A percentile compares a stretch with the other conserved stretches of the same genome.
phyloP scores from a whole-genome alignment of 2,329 filamentous ascomycete genomes.

The Sporothrix curviconia region DNA sequence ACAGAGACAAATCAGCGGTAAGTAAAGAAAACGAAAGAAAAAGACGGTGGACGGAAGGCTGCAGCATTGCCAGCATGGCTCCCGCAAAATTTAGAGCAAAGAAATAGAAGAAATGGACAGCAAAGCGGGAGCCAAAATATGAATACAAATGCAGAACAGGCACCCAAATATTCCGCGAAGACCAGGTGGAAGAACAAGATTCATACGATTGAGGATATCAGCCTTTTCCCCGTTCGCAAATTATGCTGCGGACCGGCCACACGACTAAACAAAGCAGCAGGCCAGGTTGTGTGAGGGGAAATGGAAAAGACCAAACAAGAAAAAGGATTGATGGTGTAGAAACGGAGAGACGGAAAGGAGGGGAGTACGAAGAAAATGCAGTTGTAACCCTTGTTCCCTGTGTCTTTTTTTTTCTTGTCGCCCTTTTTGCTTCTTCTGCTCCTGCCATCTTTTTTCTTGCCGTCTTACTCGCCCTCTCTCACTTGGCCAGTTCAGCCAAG shows the following conservation, averaged over 20 bases:
- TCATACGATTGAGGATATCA: too few species aligned
- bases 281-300: neutral
- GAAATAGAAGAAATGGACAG: neutral
- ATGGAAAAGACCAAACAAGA: too few species aligned
- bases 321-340: neutral
- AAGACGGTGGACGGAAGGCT: neutral
- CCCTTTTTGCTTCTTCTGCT: neutral
- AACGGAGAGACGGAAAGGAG: neutral
- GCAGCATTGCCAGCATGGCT: neutral
- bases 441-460: neutral
- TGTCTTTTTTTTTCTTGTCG: neutral
- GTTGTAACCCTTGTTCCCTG: neutral
- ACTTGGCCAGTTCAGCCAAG: neutral
- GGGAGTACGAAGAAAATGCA: neutral
- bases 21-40: neutral
- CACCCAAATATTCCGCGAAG: too few species aligned
- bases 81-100: neutral
- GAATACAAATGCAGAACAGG: neutral
- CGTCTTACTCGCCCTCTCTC: neutral
- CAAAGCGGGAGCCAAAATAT: neutral
- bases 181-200: too few species aligned
- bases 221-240: too few species aligned
- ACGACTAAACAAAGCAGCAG: neutral
- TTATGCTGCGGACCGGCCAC: too few species aligned
- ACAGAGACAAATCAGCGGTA: too few species aligned